Evolutionary conservation across 768 basidiomycete genomes (phyloP).

Genomic region (Xerocomus brunneocitrinus): DNA sequence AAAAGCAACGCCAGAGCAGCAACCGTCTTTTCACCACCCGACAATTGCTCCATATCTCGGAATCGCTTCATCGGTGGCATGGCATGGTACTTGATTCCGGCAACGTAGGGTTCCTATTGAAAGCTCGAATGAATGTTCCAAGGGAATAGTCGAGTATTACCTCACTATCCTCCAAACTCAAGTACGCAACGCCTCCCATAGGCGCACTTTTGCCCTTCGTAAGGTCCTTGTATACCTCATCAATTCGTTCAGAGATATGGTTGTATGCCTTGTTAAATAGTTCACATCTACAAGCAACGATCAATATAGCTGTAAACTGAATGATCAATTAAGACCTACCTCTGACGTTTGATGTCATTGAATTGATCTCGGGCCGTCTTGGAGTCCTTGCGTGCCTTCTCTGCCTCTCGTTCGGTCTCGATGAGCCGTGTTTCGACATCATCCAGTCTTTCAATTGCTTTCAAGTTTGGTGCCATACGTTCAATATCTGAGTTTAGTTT

Average conservation of each 20-base stretch:
- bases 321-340: slow-evolving; percentile 41
- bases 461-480: slow-evolving; percentile 93
- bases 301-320: background rate
- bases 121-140: slow-evolving; percentile 1
- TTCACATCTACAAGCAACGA: slow-evolving; percentile 47
- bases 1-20: slow-evolving; percentile 95
- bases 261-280: slow-evolving; percentile 94
- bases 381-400: slow-evolving; percentile 85
- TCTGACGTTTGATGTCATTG: slow-evolving; percentile 76
- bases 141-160: slow-evolving; percentile 40
- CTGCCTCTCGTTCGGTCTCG: slow-evolving; percentile 89
- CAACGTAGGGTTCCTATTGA: slow-evolving; percentile 71
- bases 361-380: slow-evolving; percentile 89
- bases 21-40: slow-evolving; percentile 97
- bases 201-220: slow-evolving; percentile 93
- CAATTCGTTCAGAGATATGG: slow-evolving; percentile 93
- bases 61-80: slow-evolving; percentile 99
- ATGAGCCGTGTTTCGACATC: slow-evolving; percentile 80
- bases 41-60: slow-evolving; percentile 98
- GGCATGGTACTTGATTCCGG: slow-evolving; percentile 96
- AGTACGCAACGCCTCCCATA: slow-evolving; percentile 94
- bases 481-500: slow-evolving; percentile 81
- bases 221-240: slow-evolving; percentile 94
- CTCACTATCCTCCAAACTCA: slow-evolving; percentile 93
- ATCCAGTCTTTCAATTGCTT: slow-evolving; percentile 88